phyloP scores from a whole-genome alignment of 805 yeast genomes.

The Nakazawaea ernobii region DNA sequence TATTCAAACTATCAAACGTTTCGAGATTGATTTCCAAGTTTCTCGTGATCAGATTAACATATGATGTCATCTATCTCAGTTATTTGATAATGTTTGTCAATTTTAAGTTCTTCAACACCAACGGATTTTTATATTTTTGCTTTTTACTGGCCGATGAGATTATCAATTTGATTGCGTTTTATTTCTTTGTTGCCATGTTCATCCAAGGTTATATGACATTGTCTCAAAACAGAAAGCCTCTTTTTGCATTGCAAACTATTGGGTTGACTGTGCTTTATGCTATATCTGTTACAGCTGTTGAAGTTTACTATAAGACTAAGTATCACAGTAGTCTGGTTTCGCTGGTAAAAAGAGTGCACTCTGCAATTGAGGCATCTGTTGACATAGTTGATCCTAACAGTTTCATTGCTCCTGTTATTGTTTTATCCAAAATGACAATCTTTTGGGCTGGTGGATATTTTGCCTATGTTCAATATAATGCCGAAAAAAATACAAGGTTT shows the following conservation, averaged over 20 bases:
- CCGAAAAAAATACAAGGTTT: not conserved
- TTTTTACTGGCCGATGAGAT: conserved; percentile 5
- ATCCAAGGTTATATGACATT: conserved; percentile 7
- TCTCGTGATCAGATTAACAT: not conserved
- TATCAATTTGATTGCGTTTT: conserved; percentile 5
- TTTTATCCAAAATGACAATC: not conserved
- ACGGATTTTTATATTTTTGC: conserved; percentile 1
- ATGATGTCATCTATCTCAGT: conserved; percentile 1
- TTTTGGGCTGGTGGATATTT: not conserved
- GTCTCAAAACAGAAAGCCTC: not conserved
- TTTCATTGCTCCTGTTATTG: conserved; percentile 2
- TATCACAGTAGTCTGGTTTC: not conserved
- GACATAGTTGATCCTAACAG: not conserved
- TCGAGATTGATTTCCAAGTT: conserved; percentile 3
- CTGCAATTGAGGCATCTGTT: not conserved
- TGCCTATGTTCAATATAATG: not conserved
- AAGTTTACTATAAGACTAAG: conserved; percentile 1
- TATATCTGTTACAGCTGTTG: conserved; percentile 3
- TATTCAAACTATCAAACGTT: conserved; percentile 9
- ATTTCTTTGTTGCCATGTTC: conserved; percentile 5
- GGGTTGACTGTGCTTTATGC: not conserved
- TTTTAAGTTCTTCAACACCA: conserved; percentile 2
- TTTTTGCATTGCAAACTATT: not conserved
- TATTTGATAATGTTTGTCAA: conserved; percentile 7
- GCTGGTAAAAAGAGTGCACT: too few relatives aligned